These are phyloP conservation scores for Polygonum maritimum DNA, from an alignment of 148 eudicot species.

Conservation along the genomic window DNA sequence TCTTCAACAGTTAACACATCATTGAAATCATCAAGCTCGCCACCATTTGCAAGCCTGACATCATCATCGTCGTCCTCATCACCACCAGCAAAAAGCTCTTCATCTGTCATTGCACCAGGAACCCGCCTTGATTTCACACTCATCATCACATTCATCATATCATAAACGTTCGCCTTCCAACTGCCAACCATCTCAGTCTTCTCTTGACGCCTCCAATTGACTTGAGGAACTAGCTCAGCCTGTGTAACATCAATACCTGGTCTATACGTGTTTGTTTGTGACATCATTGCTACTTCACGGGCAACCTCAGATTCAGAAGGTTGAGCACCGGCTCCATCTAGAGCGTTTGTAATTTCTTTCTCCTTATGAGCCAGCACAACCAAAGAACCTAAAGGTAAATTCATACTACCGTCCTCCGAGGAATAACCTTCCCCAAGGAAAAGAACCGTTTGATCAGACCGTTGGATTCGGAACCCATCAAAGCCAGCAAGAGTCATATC, in stretches of 20 bases:
- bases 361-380: constrained; percentile 52
- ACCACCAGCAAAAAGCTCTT: constrained; percentile 10
- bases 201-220: constrained; percentile 55
- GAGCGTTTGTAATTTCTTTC: constrained; percentile 47
- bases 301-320: constrained; percentile 45
- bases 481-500: constrained; percentile 72
- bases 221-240: constrained; percentile 54
- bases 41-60: not conserved
- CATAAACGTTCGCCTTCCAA: constrained; percentile 62
- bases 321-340: constrained; percentile 55
- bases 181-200: constrained; percentile 49
- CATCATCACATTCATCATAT: constrained; percentile 39
- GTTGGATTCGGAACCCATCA: constrained; percentile 58
- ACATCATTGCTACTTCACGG: constrained; percentile 42
- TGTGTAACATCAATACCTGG: constrained; percentile 63
- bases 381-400: constrained; percentile 38
- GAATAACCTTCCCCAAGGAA: constrained; percentile 56
- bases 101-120: constrained; percentile 15
- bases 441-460: constrained; percentile 53
- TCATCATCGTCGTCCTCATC: constrained; percentile 5
- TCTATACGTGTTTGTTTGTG: constrained; percentile 53
- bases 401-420: constrained; percentile 37
- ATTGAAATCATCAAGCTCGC: constrained; percentile 17
- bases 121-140: constrained; percentile 11
- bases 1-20: constrained; percentile 9